These are phyloP conservation scores for Cladophialophora bantiana DNA, from an alignment of 2,329 filamentous ascomycete species.

Conservation along the genomic window DNA sequence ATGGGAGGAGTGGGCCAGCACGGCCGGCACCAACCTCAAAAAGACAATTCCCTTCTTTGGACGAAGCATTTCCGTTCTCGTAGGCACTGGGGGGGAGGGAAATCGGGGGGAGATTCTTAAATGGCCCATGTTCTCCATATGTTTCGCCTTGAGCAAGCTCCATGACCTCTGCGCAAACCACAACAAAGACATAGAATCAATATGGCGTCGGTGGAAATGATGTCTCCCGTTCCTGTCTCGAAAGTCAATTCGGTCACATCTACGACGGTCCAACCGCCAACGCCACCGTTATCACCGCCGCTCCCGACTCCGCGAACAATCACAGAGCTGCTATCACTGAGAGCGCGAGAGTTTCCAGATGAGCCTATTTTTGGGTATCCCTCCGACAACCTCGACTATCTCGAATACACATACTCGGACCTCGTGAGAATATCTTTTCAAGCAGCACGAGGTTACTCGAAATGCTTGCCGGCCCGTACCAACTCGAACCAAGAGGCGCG, in stretches of 20 bases:
- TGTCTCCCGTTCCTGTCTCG: not conserved
- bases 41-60: not conserved
- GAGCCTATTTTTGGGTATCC: conserved; percentile 36
- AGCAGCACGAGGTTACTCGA: conserved; percentile 20
- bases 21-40: not conserved
- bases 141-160: not conserved
- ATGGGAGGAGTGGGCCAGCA: not conserved
- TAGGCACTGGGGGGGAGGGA: not conserved
- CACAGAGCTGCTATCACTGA: conserved; percentile 32
- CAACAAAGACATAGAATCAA: not conserved
- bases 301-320: conserved; percentile 30
- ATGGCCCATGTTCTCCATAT: not conserved
- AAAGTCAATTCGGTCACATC: conserved; percentile 12
- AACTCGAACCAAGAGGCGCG: conserved; percentile 14
- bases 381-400: conserved; percentile 30
- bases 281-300: conserved; percentile 24
- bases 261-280: conserved; percentile 16
- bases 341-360: conserved; percentile 27
- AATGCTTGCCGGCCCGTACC: conserved; percentile 17
- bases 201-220: not conserved
- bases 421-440: conserved; percentile 24
- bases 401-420: conserved; percentile 35
- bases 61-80: not conserved
- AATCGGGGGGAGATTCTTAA: not conserved
- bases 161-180: not conserved